Percentiles rank a stretch among this genome's conserved stretches.
Evolutionary conservation across 2,329 filamentous ascomycete genomes (phyloP).

Genomic region (Penicillium sp.): DNA sequence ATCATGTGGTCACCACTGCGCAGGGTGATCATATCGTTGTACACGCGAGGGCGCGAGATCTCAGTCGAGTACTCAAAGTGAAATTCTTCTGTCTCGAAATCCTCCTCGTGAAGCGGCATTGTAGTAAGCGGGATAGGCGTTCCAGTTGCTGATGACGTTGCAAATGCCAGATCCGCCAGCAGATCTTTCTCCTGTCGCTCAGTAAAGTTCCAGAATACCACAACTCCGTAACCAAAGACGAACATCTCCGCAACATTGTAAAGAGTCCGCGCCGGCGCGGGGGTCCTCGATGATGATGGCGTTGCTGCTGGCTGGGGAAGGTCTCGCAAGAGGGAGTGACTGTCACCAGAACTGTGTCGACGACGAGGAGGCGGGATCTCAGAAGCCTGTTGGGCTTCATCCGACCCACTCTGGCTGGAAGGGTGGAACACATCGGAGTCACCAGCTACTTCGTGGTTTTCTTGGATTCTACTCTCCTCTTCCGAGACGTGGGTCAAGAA

Average conservation of each 20-base stretch:
- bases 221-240: constrained; percentile 94
- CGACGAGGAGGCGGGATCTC: constrained; percentile 20
- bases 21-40: constrained; percentile 99
- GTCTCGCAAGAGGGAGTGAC: constrained; percentile 20
- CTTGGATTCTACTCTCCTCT: constrained; percentile 8
- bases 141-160: constrained; percentile 46
- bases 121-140: constrained; percentile 65
- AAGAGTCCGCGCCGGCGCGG: constrained; percentile 67
- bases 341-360: constrained; percentile 25
- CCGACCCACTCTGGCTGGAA: neutral
- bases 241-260: constrained; percentile 81
- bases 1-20: constrained; percentile 98
- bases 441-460: constrained; percentile 1
- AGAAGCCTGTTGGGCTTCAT: constrained; percentile 3
- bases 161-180: constrained; percentile 90
- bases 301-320: constrained; percentile 47
- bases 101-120: constrained; percentile 77
- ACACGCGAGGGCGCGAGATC: constrained; percentile 84
- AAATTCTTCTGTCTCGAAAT: constrained; percentile 97
- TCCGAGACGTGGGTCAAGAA: constrained; percentile 17
- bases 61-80: constrained; percentile 94
- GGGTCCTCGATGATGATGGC: constrained; percentile 11
- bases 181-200: constrained; percentile 96
- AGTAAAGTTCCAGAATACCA: constrained; percentile 98
- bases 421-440: neutral